Conservation (phyloP, 148 eudicot genomes). For the Dysphania ambrosioides region DNA sequence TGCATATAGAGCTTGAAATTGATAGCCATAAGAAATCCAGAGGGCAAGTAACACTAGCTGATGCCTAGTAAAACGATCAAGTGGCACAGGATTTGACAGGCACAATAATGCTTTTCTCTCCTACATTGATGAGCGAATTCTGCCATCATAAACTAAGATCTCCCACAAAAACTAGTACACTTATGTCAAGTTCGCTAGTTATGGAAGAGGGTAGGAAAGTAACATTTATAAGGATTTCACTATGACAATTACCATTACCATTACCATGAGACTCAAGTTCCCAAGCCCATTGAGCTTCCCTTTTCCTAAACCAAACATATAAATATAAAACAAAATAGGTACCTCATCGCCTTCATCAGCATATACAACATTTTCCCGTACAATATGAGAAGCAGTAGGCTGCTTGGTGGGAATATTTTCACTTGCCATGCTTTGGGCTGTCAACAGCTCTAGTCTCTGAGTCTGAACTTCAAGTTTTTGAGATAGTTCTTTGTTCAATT, state of each 20-base stretch:
- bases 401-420: slow-evolving; percentile 44
- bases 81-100: too few relatives aligned
- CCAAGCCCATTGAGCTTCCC: too few relatives aligned
- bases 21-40: too few relatives aligned
- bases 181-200: background rate
- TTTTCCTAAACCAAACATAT: background rate
- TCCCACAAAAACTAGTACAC: background rate
- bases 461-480: slow-evolving; percentile 92
- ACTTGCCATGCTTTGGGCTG: slow-evolving; percentile 77
- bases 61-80: too few relatives aligned
- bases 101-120: too few relatives aligned
- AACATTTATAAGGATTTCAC: background rate
- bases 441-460: slow-evolving; percentile 87
- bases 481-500: slow-evolving; percentile 74
- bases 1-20: too few relatives aligned
- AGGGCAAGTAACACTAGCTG: too few relatives aligned
- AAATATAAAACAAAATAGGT: slow-evolving; percentile 7
- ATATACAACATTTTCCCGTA: slow-evolving; percentile 56
- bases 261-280: too few relatives aligned
- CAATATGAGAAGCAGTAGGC: slow-evolving; percentile 34
- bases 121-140: background rate
- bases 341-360: slow-evolving; percentile 99
- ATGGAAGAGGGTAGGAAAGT: background rate
- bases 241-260: background rate
- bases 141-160: background rate